Evolutionary conservation across 768 basidiomycete genomes (phyloP).

Genomic region (Mycena kentingensis): DNA sequence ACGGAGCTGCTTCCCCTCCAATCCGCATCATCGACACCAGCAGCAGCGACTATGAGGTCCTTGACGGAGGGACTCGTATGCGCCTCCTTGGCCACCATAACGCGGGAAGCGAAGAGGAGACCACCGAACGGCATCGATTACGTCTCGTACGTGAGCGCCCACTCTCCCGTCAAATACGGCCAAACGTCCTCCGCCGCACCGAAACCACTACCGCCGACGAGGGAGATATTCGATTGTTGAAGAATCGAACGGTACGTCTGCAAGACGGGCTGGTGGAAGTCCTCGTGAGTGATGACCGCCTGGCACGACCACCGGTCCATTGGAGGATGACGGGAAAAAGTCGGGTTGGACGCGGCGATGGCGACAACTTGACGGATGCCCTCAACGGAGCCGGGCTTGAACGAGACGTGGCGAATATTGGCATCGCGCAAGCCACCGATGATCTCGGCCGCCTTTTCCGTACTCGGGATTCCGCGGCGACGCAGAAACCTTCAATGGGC

Average conservation of each 20-base stretch:
- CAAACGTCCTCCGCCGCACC: too few species aligned
- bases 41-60: constrained; percentile 90
- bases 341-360: constrained; percentile 90
- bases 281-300: too few species aligned
- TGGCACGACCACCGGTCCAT: too few species aligned
- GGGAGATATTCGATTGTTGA: too few species aligned
- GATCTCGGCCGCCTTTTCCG: too few species aligned
- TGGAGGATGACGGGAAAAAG: too few species aligned
- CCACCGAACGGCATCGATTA: constrained; percentile 99
- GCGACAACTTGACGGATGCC: constrained; percentile 96
- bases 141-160: constrained; percentile 72
- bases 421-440: too few species aligned
- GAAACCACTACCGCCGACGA: too few species aligned
- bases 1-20: constrained; percentile 95
- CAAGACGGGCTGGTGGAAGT: too few species aligned
- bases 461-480: constrained; percentile 97
- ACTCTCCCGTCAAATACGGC: too few species aligned
- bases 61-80: constrained; percentile 93
- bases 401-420: constrained; percentile 93
- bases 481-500: constrained; percentile 96
- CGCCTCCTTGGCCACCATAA: too few species aligned
- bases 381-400: constrained; percentile 98
- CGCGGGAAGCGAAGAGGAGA: constrained; percentile 92
- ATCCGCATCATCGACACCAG: constrained; percentile 84
- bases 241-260: too few species aligned